These are phyloP conservation scores for Mollisiaceae sp. DNA, from an alignment of 2,329 filamentous ascomycete species.

Conservation along the genomic window DNA sequence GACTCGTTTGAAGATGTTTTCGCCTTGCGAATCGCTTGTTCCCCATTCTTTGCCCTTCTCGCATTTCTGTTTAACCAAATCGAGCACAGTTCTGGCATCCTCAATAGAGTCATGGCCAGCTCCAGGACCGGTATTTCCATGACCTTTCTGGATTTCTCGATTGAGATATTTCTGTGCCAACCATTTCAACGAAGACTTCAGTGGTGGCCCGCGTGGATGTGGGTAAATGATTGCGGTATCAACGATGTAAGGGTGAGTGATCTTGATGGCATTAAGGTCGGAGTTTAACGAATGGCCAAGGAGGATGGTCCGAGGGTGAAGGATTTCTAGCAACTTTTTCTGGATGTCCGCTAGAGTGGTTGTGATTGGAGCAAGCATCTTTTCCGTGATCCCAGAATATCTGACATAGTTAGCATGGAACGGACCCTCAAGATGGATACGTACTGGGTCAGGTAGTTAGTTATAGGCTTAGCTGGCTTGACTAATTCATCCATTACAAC, in stretches of 20 bases:
- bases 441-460: conserved; percentile 83
- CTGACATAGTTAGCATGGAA: conserved; percentile 40
- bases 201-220: conserved; percentile 84
- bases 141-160: conserved; percentile 84
- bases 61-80: conserved; percentile 94
- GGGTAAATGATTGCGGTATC: conserved; percentile 91
- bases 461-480: conserved; percentile 85
- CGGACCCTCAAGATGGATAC: conserved; percentile 18
- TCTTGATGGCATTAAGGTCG: conserved; percentile 80
- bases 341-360: conserved; percentile 88
- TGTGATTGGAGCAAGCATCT: conserved; percentile 81
- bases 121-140: conserved; percentile 55
- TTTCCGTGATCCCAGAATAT: conserved; percentile 89
- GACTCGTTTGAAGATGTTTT: conserved; percentile 89
- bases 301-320: conserved; percentile 75
- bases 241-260: conserved; percentile 91
- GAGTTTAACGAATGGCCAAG: conserved; percentile 83
- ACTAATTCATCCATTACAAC: conserved; percentile 89
- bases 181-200: conserved; percentile 91
- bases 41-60: conserved; percentile 91
- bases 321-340: conserved; percentile 70
- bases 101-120: conserved; percentile 89
- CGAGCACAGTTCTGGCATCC: conserved; percentile 88
- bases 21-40: conserved; percentile 75
- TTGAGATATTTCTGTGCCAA: conserved; percentile 84